Conservation (phyloP, 2,329 filamentous ascomycete genomes). For the Cladobotryum mycophilum region DNA sequence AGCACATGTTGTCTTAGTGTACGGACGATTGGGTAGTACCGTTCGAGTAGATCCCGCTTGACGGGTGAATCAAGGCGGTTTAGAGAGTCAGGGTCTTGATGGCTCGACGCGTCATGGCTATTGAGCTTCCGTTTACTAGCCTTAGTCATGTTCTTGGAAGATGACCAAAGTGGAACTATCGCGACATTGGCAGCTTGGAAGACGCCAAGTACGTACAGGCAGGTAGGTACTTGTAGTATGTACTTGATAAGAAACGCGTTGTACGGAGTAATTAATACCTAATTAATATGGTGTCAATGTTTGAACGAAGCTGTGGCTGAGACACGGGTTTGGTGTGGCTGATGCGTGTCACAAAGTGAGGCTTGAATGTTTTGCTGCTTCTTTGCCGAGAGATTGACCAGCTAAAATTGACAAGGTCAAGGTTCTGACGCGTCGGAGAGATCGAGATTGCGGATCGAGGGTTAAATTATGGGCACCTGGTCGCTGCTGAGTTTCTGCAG, state of each 20-base stretch:
- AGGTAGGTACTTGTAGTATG: no score
- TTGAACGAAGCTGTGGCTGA: background rate
- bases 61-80: constrained; percentile 18
- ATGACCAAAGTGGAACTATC: background rate
- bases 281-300: no score
- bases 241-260: no score
- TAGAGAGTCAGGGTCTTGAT: background rate
- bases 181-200: background rate
- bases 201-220: no score
- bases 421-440: no score
- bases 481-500: no score
- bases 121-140: constrained; percentile 23
- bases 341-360: background rate
- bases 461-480: no score
- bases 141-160: constrained; percentile 18
- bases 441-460: no score
- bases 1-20: constrained; percentile 68
- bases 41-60: constrained; percentile 58
- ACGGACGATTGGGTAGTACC: constrained; percentile 60
- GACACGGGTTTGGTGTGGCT: background rate
- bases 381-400: background rate
- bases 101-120: constrained; percentile 18
- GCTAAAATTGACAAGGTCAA: no score
- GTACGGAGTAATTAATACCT: no score
- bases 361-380: background rate